These are phyloP conservation scores for Hypoxylon sp. DNA, from an alignment of 2,329 filamentous ascomycete species.

Conservation along the genomic window DNA sequence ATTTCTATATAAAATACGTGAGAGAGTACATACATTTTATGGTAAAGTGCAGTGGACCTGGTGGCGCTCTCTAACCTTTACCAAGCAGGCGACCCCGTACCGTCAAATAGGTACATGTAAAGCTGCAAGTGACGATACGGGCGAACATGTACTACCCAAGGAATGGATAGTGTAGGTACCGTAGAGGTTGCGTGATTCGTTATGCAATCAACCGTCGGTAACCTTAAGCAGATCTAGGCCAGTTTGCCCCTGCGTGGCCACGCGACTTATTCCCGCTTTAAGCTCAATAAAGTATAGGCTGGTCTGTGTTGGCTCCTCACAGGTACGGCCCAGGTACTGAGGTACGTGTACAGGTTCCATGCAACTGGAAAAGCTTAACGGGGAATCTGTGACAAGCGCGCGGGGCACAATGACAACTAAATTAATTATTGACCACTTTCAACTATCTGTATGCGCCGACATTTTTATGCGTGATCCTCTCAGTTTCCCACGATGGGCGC, in stretches of 20 bases:
- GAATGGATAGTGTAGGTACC: not conserved
- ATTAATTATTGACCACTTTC: not conserved
- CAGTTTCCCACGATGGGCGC: slow-evolving; percentile 63
- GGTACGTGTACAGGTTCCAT: not conserved
- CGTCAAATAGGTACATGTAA: no score
- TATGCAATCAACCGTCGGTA: slow-evolving; percentile 22
- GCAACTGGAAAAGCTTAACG: not conserved
- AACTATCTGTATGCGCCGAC: not conserved
- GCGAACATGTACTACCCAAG: slow-evolving; percentile 1
- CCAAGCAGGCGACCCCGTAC: no score
- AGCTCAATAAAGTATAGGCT: slow-evolving; percentile 5
- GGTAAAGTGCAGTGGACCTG: no score
- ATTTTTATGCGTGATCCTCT: slow-evolving; percentile 44
- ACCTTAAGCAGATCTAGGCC: slow-evolving; percentile 37
- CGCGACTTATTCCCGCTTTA: slow-evolving; percentile 29
- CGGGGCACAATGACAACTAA: not conserved
- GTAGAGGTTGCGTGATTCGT: slow-evolving; percentile 18
- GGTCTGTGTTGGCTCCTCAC: not conserved
- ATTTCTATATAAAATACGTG: no score
- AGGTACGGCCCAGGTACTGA: not conserved
- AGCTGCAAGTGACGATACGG: slow-evolving; percentile 2
- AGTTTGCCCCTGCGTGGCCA: slow-evolving; percentile 27
- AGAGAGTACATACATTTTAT: no score
- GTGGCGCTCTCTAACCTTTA: no score
- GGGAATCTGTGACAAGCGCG: not conserved